Conservation (phyloP, 1,284 basidiomycete species). For the Ustilago vetiveriae region DNA sequence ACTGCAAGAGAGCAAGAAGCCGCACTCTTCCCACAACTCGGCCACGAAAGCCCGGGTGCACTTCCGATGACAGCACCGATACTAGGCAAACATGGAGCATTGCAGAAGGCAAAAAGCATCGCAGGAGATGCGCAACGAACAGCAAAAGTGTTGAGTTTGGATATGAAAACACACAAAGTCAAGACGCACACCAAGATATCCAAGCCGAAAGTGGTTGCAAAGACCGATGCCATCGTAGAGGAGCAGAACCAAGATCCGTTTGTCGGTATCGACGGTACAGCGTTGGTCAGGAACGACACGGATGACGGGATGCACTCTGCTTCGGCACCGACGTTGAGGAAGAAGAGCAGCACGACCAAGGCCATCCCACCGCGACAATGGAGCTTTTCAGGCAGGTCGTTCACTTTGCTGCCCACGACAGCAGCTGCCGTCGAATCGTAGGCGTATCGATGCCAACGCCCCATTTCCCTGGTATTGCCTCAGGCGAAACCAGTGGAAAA, state of each 20-base stretch:
- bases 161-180: slow-evolving; percentile 49
- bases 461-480: too few species aligned
- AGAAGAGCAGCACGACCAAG: slow-evolving; percentile 1
- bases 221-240: background rate
- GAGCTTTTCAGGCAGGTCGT: slow-evolving; percentile 6
- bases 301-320: slow-evolving; percentile 21
- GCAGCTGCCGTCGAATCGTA: too few species aligned
- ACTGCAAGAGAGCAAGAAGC: slow-evolving; percentile 25
- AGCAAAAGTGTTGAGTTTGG: slow-evolving; percentile 44
- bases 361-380: slow-evolving; percentile 12
- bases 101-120: slow-evolving; percentile 39
- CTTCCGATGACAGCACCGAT: slow-evolving; percentile 6
- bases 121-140: slow-evolving; percentile 44
- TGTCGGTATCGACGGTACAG: slow-evolving; percentile 19
- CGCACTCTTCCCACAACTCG: slow-evolving; percentile 34
- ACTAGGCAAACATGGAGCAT: slow-evolving; percentile 42
- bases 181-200: slow-evolving; percentile 27
- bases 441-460: too few species aligned
- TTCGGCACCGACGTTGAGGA: background rate
- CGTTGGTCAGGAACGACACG: slow-evolving; percentile 23
- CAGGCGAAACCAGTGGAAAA: slow-evolving; percentile 46
- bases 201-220: slow-evolving; percentile 5
- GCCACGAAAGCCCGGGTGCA: slow-evolving; percentile 3
- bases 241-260: slow-evolving; percentile 30
- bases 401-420: slow-evolving; percentile 1